phyloP scores from a whole-genome alignment of 2,329 filamentous ascomycete genomes.

The Pseudocercospora musae region DNA sequence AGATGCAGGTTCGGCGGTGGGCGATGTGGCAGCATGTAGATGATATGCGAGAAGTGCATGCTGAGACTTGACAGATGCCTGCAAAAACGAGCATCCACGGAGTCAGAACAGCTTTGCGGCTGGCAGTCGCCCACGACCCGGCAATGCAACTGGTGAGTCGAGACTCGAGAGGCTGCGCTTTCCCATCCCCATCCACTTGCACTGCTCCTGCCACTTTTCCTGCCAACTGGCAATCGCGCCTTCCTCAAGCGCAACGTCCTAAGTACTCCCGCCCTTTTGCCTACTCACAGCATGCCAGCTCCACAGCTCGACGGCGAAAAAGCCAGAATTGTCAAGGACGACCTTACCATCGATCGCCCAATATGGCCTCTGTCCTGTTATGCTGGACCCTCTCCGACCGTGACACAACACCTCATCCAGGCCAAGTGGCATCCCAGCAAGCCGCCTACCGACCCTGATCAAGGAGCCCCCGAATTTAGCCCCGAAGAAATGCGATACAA shows the following conservation, averaged over 20 bases:
- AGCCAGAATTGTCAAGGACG: constrained; percentile 53
- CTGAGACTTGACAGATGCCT: constrained; percentile 47
- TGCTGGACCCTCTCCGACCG: constrained; percentile 7
- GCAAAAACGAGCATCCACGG: constrained; percentile 59
- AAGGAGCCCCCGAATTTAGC: constrained; percentile 78
- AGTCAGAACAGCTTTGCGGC: constrained; percentile 58
- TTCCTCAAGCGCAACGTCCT: constrained; percentile 1
- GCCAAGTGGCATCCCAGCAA: neutral
- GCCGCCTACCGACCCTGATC: neutral
- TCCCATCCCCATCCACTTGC: neutral
- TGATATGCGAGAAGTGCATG: neutral
- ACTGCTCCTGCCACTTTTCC: no score
- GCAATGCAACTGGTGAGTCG: neutral
- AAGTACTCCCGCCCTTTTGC: neutral
- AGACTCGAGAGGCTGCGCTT: neutral
- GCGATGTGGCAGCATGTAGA: neutral
- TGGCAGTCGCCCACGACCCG: constrained; percentile 8
- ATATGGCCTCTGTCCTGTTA: constrained; percentile 86
- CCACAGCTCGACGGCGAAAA: constrained; percentile 52
- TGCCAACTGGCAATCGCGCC: neutral
- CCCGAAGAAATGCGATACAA: constrained; percentile 78
- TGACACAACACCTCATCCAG: neutral
- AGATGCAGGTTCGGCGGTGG: constrained; percentile 64
- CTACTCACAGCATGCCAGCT: neutral
- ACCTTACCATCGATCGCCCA: constrained; percentile 59